Conservation (phyloP, 805 yeast species). For the Kodamaea leandrae region DNA sequence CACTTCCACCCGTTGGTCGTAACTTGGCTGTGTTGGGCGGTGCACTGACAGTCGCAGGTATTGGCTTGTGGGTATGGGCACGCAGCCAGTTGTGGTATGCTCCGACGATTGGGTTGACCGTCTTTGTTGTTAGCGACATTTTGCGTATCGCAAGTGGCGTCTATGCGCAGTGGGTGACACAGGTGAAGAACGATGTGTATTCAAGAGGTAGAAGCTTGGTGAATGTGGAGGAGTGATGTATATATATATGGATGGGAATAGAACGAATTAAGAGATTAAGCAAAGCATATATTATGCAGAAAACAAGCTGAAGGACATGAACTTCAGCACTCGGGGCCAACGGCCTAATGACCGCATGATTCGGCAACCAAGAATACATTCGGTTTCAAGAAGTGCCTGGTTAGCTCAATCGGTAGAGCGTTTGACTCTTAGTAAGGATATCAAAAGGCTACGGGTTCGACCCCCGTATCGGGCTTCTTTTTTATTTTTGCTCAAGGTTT, state of each 20-base stretch:
- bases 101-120: slow-evolving; percentile 3
- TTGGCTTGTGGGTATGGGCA: background rate
- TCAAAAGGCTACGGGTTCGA: slow-evolving; percentile 12
- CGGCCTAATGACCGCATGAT: no score
- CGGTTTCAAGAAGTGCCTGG: slow-evolving; percentile 5
- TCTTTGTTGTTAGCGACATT: background rate
- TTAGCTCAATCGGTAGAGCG: slow-evolving; percentile 12
- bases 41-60: background rate
- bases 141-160: slow-evolving; percentile 6
- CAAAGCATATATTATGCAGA: background rate
- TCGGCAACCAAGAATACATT: no score
- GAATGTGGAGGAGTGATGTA: slow-evolving; percentile 23
- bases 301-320: no score
- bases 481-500: slow-evolving; percentile 3
- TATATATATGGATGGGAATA: no score
- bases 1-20: background rate
- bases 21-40: slow-evolving; percentile 2
- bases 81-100: background rate
- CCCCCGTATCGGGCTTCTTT: slow-evolving; percentile 12
- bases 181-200: slow-evolving; percentile 57
- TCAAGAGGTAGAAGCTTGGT: slow-evolving; percentile 51
- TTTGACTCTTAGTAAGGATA: slow-evolving; percentile 10
- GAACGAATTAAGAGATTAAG: background rate
- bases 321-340: no score
- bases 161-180: slow-evolving; percentile 30